Evolutionary conservation across 306 rosid genomes (phyloP), one percentile per base, ranked within the genome.

Genomic region (Crataegus laevigata): DNA sequence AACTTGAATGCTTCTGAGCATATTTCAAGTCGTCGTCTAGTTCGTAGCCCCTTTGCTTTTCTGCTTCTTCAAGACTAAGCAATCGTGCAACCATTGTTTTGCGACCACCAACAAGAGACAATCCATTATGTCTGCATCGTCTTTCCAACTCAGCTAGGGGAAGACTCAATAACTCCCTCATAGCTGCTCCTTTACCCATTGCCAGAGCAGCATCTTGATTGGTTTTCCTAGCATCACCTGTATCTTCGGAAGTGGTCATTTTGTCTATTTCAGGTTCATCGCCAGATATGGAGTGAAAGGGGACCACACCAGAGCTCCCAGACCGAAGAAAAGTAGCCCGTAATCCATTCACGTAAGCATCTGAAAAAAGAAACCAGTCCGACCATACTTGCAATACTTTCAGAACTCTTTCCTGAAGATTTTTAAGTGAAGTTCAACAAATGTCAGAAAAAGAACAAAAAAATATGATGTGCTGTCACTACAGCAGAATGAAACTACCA

Each of bases 381-480:
- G 99, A 86, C 99, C 99, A 96, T 55, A 96, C 99, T 89, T 92
- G 99, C 86, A 96, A 83, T 69, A 96, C 96, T 88, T 96, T 96
- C 72, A 92, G 73, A 43, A 96, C 99, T 75, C 99, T 87, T 82
- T 96, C 99, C 99, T 96, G 84, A 72, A 85, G 67, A 75, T 74
- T 70, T 74, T 77, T 62, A 83, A 72, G 54, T 25, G 74, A 75
- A 72, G 28, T 61, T 82, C 71, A 28, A 69, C 30, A 45, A 68
- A 60, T 38, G 55, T 50, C 55, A 32, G 73, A 60, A 26, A 42
- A 17, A 58, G 73, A 61, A 75, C 57, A 50, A 50, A 5, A 50
- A 15, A 15, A 17, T n/a, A 28, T 55, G 69, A 25, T 24, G 50
- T 71, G 34, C 47, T 40, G 64, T 19, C 55, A 3, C 66, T 50